phyloP scores from a whole-genome alignment of 2,329 filamentous ascomycete species.

The Phaeosphaeria sp. region DNA sequence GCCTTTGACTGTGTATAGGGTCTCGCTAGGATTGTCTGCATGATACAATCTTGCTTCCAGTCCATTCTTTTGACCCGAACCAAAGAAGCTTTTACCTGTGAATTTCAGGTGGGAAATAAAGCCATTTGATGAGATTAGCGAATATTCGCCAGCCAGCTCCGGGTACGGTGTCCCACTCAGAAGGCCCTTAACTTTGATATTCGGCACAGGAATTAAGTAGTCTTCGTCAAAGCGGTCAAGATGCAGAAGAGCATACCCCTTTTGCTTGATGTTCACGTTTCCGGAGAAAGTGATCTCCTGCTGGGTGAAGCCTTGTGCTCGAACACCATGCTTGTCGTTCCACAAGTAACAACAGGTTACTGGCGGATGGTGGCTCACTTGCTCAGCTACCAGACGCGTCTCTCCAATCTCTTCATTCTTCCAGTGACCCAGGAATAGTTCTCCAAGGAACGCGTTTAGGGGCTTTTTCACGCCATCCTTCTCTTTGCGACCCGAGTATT shows the following conservation, averaged over 20 bases:
- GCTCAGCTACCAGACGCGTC: slow-evolving; percentile 53
- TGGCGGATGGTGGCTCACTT: slow-evolving; percentile 57
- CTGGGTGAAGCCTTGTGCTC: slow-evolving; percentile 55
- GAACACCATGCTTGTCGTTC: slow-evolving; percentile 53
- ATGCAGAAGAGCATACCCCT: slow-evolving; percentile 54
- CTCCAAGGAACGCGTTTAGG: slow-evolving; percentile 59
- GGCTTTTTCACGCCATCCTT: slow-evolving; percentile 58
- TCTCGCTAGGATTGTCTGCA: slow-evolving; percentile 37
- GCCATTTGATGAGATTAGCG: slow-evolving; percentile 51
- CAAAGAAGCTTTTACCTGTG: slow-evolving; percentile 51
- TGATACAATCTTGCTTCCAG: slow-evolving; percentile 50
- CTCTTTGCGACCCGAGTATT: slow-evolving; percentile 54
- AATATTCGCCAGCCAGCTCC: slow-evolving; percentile 51
- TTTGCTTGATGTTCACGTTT: slow-evolving; percentile 55
- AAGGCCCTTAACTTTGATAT: slow-evolving; percentile 55
- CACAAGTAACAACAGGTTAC: slow-evolving; percentile 57
- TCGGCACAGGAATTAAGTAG: slow-evolving; percentile 54
- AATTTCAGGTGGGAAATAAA: slow-evolving; percentile 54
- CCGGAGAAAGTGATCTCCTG: slow-evolving; percentile 57
- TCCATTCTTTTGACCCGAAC: slow-evolving; percentile 52
- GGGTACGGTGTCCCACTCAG: slow-evolving; percentile 54
- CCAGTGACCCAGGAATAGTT: slow-evolving; percentile 53
- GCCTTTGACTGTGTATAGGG: slow-evolving; percentile 50
- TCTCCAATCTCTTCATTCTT: slow-evolving; percentile 44
- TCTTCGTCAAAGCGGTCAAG: slow-evolving; percentile 54